phyloP scores from a whole-genome alignment of 345 rosid species.

The Euphorbia peplus region DNA sequence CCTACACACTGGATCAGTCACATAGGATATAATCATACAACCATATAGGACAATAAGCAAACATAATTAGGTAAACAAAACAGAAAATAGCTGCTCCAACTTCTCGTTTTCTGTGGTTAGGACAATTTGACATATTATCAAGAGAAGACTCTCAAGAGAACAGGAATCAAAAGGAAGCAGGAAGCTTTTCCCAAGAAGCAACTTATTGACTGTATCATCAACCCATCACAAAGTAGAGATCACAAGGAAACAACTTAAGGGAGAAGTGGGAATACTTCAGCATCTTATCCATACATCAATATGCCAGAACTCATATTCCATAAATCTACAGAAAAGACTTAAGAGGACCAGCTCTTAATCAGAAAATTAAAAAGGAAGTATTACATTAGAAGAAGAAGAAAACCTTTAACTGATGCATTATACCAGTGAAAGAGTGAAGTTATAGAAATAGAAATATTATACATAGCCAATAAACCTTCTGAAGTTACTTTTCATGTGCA shows the following conservation, averaged over 20 bases:
- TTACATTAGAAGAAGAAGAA: too few relatives aligned
- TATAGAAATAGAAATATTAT: neutral
- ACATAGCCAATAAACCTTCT: neutral
- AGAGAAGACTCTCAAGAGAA: neutral
- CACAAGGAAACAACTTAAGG: neutral
- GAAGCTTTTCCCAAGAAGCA: neutral
- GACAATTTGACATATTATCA: neutral
- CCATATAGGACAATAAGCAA: neutral
- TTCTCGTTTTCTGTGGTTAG: neutral
- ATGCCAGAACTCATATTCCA: neutral
- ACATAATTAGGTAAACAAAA: neutral
- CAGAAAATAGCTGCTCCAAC: neutral
- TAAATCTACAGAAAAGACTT: neutral
- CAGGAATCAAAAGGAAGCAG: neutral
- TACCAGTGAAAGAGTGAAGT: neutral
- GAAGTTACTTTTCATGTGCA: conserved; percentile 4
- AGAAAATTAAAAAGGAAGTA: neutral
- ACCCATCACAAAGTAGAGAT: conserved; percentile 7
- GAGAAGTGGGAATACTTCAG: neutral
- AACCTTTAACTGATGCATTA: neutral
- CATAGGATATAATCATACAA: neutral
- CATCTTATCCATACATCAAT: neutral
- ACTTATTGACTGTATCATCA: neutral
- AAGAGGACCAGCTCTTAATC: neutral
- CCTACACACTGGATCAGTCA: neutral